Conservation (phyloP, 1,284 basidiomycete genomes). For the Veloporphyrellus conicus region DNA sequence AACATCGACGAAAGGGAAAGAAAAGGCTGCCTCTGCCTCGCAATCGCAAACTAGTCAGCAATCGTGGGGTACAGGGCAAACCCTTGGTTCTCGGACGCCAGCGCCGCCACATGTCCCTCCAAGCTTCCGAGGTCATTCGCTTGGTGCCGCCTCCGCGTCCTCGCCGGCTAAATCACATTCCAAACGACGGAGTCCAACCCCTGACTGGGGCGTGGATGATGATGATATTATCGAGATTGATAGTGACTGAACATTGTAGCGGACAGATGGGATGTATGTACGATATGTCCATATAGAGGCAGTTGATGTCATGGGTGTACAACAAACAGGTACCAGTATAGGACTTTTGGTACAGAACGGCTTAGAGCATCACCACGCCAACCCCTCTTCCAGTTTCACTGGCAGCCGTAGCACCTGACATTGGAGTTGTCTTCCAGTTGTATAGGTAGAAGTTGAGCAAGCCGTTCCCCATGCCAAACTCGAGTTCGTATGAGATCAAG, state of each 20-base stretch:
- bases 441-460: constrained; percentile 89
- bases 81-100: constrained; percentile 44
- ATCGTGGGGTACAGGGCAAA: constrained; percentile 57
- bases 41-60: constrained; percentile 27
- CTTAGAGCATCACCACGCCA: constrained; percentile 74
- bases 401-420: constrained; percentile 62
- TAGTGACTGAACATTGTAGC: constrained; percentile 48
- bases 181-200: constrained; percentile 57
- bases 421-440: constrained; percentile 81
- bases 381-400: constrained; percentile 65
- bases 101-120: constrained; percentile 35
- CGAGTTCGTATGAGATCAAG: constrained; percentile 11
- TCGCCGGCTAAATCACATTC: constrained; percentile 33
- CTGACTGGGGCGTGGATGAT: constrained; percentile 74
- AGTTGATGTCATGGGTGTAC: constrained; percentile 3
- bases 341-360: neutral
- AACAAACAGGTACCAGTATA: neutral
- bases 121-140: constrained; percentile 34
- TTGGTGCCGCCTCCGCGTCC: constrained; percentile 50
- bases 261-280: constrained; percentile 4
- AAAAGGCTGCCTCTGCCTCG: constrained; percentile 39
- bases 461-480: constrained; percentile 92
- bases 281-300: constrained; percentile 8
- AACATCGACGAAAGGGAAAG: constrained; percentile 48
- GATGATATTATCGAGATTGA: constrained; percentile 73